Evolutionary conservation across 2,329 filamentous ascomycete species (phyloP).

Genomic region (Exophiala bonariae): DNA sequence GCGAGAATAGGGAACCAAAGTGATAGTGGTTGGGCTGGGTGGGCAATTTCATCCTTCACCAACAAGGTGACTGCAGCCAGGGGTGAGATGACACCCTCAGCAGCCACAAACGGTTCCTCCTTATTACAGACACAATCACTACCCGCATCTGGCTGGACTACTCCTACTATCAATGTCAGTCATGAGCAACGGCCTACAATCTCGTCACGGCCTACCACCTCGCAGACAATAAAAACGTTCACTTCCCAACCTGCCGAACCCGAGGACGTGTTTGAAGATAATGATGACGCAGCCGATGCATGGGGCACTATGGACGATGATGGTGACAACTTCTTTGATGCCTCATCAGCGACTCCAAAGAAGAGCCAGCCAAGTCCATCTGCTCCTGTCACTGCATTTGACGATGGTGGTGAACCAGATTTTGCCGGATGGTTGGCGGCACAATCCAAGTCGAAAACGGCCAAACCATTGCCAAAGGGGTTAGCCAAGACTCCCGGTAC

Average conservation of each 20-base stretch:
- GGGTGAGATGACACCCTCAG: conserved; percentile 75
- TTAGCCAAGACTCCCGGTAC: conserved; percentile 60
- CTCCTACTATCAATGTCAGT: conserved; percentile 28
- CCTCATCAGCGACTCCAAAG: conserved; percentile 33
- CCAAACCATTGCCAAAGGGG: conserved; percentile 80
- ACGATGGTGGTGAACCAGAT: conserved; percentile 86
- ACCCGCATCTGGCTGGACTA: conserved; percentile 41
- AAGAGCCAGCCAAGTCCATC: conserved; percentile 31
- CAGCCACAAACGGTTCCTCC: conserved; percentile 35
- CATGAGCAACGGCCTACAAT: conserved; percentile 10
- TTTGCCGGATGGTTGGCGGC: conserved; percentile 94
- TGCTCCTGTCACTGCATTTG: conserved; percentile 53
- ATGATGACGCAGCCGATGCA: conserved; percentile 66
- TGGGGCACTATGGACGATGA: conserved; percentile 71
- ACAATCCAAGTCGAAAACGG: conserved; percentile 72
- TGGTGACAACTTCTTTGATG: conserved; percentile 49
- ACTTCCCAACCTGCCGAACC: conserved; percentile 32
- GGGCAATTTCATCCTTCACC: conserved; percentile 98
- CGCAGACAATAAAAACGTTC: conserved; percentile 13
- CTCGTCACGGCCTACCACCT: conserved; percentile 1
- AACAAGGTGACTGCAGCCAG: conserved; percentile 84
- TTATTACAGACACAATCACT: conserved; percentile 48
- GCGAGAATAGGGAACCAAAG: conserved; percentile 77
- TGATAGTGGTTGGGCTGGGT: conserved; percentile 79
- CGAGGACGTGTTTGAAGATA: conserved; percentile 55